Percentiles rank a stretch among this genome's conserved stretches.
These are phyloP conservation scores for Euptelea pleiosperma DNA, from an alignment of 164 flowering plant genomes.

Conservation along the genomic window DNA sequence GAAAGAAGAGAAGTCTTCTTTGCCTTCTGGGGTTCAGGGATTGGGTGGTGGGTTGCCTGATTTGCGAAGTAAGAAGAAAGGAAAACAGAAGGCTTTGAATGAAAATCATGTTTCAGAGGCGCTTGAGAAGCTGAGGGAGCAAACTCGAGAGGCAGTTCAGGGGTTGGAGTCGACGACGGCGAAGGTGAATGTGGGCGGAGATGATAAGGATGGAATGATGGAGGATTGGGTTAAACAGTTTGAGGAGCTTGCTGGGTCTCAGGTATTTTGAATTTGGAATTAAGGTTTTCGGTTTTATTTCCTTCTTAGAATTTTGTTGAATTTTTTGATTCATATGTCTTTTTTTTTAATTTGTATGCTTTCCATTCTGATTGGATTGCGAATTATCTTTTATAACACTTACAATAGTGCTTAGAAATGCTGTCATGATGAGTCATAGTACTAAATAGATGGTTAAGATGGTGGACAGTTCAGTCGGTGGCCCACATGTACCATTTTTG, in stretches of 20 bases:
- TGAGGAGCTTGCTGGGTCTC: constrained; percentile 85
- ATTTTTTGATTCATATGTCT: too few relatives aligned
- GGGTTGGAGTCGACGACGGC: constrained; percentile 65
- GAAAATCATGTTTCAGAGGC: constrained; percentile 77
- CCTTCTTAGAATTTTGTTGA: constrained; percentile 1
- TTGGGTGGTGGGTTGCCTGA: constrained; percentile 86
- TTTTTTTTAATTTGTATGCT: background rate
- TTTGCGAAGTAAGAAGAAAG: constrained; percentile 70
- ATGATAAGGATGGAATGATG: constrained; percentile 61
- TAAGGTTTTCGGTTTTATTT: constrained; percentile 1
- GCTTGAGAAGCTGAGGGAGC: constrained; percentile 83
- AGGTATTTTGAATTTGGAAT: constrained; percentile 45
- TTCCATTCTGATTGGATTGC: background rate
- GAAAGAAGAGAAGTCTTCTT: constrained; percentile 24
- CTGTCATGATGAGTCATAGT: too few relatives aligned
- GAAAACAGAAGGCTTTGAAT: constrained; percentile 60
- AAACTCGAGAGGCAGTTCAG: constrained; percentile 79
- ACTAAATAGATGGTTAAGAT: too few relatives aligned
- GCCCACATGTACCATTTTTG: too few relatives aligned
- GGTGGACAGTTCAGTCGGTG: too few relatives aligned
- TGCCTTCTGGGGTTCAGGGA: constrained; percentile 62
- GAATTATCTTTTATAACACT: background rate
- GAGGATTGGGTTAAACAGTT: constrained; percentile 97
- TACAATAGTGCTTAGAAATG: too few relatives aligned
- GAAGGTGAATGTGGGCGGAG: constrained; percentile 27